Conservation (phyloP, 2,329 filamentous ascomycete genomes). For the Pleurostoma richardsiae region DNA sequence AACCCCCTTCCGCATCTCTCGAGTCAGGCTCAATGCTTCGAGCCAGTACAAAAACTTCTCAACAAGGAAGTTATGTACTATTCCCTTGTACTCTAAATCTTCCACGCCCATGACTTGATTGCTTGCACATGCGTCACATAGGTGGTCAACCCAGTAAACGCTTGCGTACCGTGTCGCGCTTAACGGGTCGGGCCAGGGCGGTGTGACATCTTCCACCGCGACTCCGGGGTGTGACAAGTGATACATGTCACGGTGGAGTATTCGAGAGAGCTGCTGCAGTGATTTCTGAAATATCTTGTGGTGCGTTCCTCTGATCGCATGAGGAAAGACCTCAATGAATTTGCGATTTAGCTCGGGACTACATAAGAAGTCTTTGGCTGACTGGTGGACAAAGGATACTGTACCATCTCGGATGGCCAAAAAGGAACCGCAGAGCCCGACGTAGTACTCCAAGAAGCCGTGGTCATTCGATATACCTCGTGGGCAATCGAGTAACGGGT, state of each 20-base stretch:
- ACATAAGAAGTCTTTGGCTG: conserved; percentile 38
- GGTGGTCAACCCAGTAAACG: conserved; percentile 27
- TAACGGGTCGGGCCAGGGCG: conserved; percentile 18
- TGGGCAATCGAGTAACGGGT: conserved; percentile 11
- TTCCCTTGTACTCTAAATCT: conserved; percentile 16
- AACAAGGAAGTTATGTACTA: conserved; percentile 24
- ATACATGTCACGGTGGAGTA: conserved; percentile 29
- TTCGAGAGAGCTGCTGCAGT: conserved; percentile 19
- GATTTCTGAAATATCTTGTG: conserved; percentile 25
- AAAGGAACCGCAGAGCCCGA: conserved; percentile 33
- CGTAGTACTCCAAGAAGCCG: conserved; percentile 16
- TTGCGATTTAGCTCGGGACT: conserved; percentile 10
- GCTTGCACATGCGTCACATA: too few relatives aligned
- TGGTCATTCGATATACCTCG: conserved; percentile 5
- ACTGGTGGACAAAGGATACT: conserved; percentile 34
- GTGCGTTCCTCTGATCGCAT: conserved; percentile 18
- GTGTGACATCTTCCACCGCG: conserved; percentile 13
- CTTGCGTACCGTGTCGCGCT: conserved; percentile 21
- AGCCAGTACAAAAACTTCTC: conserved; percentile 35
- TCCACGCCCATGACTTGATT: too few relatives aligned
- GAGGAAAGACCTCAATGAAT: conserved; percentile 19
- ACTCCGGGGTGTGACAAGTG: conserved; percentile 14
- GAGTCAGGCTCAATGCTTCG: conserved; percentile 31
- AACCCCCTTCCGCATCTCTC: conserved; percentile 15
- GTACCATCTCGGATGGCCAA: conserved; percentile 21